Evolutionary conservation across 2,329 filamentous ascomycete genomes (phyloP).

Genomic region (Apiospora kogelbergensis): DNA sequence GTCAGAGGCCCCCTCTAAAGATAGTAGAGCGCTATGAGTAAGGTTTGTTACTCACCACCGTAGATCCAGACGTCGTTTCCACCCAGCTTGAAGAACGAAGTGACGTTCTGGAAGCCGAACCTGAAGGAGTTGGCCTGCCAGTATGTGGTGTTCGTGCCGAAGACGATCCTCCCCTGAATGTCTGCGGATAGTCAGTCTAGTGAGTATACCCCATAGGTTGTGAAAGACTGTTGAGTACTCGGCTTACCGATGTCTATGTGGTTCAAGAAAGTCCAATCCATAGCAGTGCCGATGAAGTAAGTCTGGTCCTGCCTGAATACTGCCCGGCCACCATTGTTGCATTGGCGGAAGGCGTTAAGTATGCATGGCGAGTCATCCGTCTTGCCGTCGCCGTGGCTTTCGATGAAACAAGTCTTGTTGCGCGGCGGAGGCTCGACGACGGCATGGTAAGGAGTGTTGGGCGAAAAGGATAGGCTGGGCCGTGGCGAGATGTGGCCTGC

Average conservation of each 20-base stretch:
- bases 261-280: slow-evolving; percentile 64
- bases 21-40: too few relatives aligned
- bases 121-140: slow-evolving; percentile 66
- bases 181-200: slow-evolving; percentile 30
- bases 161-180: slow-evolving; percentile 35
- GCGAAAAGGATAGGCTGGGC: background rate
- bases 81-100: slow-evolving; percentile 50
- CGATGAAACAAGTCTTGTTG: background rate
- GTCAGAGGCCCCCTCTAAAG: slow-evolving; percentile 9
- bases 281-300: slow-evolving; percentile 63
- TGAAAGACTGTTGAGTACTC: slow-evolving; percentile 42
- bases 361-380: slow-evolving; percentile 39
- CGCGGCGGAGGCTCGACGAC: background rate
- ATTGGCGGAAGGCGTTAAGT: slow-evolving; percentile 52
- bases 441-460: background rate
- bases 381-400: slow-evolving; percentile 10
- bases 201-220: too few relatives aligned
- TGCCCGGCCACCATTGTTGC: slow-evolving; percentile 63
- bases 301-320: slow-evolving; percentile 42
- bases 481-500: background rate
- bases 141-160: slow-evolving; percentile 67
- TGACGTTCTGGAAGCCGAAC: slow-evolving; percentile 65
- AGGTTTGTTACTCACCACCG: slow-evolving; percentile 43
- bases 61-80: slow-evolving; percentile 60
- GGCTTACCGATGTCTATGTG: background rate